Evolutionary conservation across 352 stramenopile species (phyloP).

Genomic region (Phytopythium ostracodes): DNA sequence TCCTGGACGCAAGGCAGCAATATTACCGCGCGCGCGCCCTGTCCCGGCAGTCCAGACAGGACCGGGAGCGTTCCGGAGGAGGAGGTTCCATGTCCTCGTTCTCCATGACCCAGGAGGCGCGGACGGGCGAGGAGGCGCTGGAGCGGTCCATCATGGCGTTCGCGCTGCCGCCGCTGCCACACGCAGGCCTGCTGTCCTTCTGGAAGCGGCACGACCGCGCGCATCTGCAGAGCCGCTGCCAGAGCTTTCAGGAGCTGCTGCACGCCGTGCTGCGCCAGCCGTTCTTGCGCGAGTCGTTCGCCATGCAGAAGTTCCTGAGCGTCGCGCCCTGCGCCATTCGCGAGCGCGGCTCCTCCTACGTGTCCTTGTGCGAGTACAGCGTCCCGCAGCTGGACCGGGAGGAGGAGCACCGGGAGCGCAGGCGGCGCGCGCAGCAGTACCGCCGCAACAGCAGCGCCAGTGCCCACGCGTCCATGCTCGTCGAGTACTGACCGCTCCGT

Average conservation of each 20-base stretch:
- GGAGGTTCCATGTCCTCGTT: not conserved
- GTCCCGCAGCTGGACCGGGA: conserved; percentile 62
- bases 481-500: conserved; percentile 36
- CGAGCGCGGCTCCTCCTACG: conserved; percentile 53
- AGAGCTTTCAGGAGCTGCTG: conserved; percentile 73
- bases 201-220: conserved; percentile 76
- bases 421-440: conserved; percentile 63
- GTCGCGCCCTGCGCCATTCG: conserved; percentile 49
- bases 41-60: conserved; percentile 14
- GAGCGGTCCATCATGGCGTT: conserved; percentile 61
- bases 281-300: conserved; percentile 50
- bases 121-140: conserved; percentile 32
- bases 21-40: conserved; percentile 41
- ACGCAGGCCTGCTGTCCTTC: conserved; percentile 72
- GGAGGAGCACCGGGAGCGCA: conserved; percentile 68
- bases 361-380: conserved; percentile 62
- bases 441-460: conserved; percentile 73
- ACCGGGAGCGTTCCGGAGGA: not conserved
- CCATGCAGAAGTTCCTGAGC: conserved; percentile 74
- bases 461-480: conserved; percentile 31
- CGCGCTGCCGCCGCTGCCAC: conserved; percentile 58
- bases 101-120: conserved; percentile 2
- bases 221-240: conserved; percentile 66
- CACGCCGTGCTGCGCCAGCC: conserved; percentile 61
- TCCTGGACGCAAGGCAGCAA: conserved; percentile 55